Evolutionary conservation across 2,329 filamentous ascomycete species (phyloP).

Genomic region (Mycosphaerella arachidis): DNA sequence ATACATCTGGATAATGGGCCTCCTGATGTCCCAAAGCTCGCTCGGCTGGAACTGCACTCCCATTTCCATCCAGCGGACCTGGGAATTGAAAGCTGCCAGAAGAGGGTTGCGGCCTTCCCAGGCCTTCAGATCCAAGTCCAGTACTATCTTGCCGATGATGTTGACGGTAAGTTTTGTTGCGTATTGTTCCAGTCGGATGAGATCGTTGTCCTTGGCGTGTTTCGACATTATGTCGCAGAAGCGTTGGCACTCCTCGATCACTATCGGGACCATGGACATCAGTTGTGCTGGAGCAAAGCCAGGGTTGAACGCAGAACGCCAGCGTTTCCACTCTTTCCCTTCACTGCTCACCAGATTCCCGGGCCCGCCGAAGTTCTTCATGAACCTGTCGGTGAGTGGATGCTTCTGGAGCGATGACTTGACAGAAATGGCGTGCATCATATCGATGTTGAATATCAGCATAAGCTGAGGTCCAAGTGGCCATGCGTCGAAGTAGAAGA

Average conservation of each 20-base stretch:
- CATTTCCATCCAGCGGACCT: constrained; percentile 34
- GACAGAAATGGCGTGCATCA: constrained; percentile 37
- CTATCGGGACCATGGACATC: constrained; percentile 36
- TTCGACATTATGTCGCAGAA: constrained; percentile 35
- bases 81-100: constrained; percentile 35
- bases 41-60: constrained; percentile 35
- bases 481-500: constrained; percentile 46
- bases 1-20: constrained; percentile 32
- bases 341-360: constrained; percentile 37
- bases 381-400: constrained; percentile 26
- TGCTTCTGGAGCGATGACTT: constrained; percentile 33
- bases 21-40: constrained; percentile 36
- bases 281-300: constrained; percentile 38
- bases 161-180: constrained; percentile 40
- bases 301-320: constrained; percentile 42
- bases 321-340: constrained; percentile 41
- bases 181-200: constrained; percentile 40
- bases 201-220: constrained; percentile 33
- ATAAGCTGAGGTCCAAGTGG: constrained; percentile 35
- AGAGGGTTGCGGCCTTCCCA: constrained; percentile 35
- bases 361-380: constrained; percentile 36
- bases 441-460: constrained; percentile 37
- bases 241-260: constrained; percentile 34
- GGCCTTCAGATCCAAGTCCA: constrained; percentile 37
- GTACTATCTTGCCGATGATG: constrained; percentile 40